phyloP scores from a whole-genome alignment of 2,329 filamentous ascomycete species.

The Diplodia corticola region DNA sequence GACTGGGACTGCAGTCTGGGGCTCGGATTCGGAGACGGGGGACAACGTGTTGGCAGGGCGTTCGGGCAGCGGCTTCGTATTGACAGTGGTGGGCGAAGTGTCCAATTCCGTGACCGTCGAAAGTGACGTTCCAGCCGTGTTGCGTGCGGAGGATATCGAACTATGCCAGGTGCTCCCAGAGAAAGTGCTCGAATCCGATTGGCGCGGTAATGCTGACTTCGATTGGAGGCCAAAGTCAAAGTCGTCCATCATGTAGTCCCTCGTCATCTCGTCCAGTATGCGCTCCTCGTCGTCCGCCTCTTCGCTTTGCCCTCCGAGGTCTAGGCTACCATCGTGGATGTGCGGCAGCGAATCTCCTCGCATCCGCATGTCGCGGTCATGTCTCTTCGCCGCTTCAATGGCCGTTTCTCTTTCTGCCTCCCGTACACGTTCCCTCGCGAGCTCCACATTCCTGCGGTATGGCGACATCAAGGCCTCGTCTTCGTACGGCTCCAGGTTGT shows the following conservation, averaged over 20 bases:
- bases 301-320: slow-evolving; percentile 29
- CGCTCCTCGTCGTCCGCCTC: slow-evolving; percentile 53
- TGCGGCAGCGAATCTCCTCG: slow-evolving; percentile 50
- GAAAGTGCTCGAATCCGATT: slow-evolving; percentile 78
- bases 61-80: not conserved
- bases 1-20: slow-evolving; percentile 22
- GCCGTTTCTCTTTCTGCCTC: slow-evolving; percentile 71
- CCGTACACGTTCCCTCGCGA: slow-evolving; percentile 73
- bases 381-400: slow-evolving; percentile 61
- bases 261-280: slow-evolving; percentile 80
- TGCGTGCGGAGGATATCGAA: slow-evolving; percentile 71
- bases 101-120: slow-evolving; percentile 68
- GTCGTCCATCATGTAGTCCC: slow-evolving; percentile 77
- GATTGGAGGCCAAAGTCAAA: slow-evolving; percentile 72
- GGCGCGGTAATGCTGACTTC: slow-evolving; percentile 69
- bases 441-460: slow-evolving; percentile 61
- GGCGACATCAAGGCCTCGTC: slow-evolving; percentile 41
- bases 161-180: slow-evolving; percentile 78
- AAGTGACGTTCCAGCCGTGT: slow-evolving; percentile 65
- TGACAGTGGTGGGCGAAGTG: slow-evolving; percentile 26
- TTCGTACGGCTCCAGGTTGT: slow-evolving; percentile 76
- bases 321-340: slow-evolving; percentile 36
- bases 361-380: slow-evolving; percentile 51
- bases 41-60: slow-evolving; percentile 1
- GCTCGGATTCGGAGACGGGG: slow-evolving; percentile 4